Base-by-base conservation (phyloP, 257 asterid species). In the Fraxinus pennsylvanica region DNA sequence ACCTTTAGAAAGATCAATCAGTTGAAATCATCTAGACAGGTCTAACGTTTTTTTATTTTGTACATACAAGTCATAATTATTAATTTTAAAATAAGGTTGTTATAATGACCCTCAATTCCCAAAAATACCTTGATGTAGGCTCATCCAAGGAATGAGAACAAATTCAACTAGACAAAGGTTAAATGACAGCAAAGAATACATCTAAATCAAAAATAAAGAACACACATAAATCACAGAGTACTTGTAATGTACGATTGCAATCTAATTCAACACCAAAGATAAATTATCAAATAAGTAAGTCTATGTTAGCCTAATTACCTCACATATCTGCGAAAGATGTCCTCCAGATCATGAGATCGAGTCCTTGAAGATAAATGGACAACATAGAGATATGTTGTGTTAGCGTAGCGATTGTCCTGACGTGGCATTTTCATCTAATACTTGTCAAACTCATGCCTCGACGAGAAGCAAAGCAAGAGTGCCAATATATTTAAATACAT, bases 331-430 rank as follows among this genome's bases (percentile, higher is more conserved):
- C 86, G 76, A 76, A 88, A 88, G 72, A 88, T 75, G 27, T 86
- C 92, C 57, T 88, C 92, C 0, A 88, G 73, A 80, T 88, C 92
- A 12, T 90, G 89, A 1, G 92, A 84, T 1, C 87, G 84, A 2
- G 92, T 88, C 79, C 90, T 84, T 32, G 89, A 83, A 73, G 90
- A 83, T 72, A 88, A 79, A 67, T 76, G 92, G 38, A 90, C 92
- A 76, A 88, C 90, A 78, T 88, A 88, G 68, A 88, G 90, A 54
- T 89, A 80, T 2, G 90, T 85, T 17, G 67, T 25, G n/a, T 80
- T 80, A 33, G 85, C 89, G 72, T 83, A 73, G 17, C 88, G 86
- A 65, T 88, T 90, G 77, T 88, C 92, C 65, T 85, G 73, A 0
- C 92, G 85, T 22, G 92, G 89, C 92, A 88, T 86, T 68, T 85